Evolutionary conservation across 1,284 basidiomycete genomes (phyloP).

Genomic region (Thelephora terrestris): DNA sequence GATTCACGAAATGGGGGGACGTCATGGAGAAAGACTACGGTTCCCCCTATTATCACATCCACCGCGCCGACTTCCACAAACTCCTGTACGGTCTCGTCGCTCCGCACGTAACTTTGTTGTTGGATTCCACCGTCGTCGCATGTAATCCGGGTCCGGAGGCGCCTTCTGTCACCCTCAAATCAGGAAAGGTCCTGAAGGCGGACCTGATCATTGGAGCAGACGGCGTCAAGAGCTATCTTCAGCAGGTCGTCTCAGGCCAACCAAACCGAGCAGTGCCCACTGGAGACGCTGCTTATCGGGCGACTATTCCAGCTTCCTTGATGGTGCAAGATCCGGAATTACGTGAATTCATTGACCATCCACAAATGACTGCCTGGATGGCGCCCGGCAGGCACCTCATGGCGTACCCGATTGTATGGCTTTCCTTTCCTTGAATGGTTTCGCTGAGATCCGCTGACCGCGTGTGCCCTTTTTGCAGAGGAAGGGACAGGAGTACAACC

Average conservation of each 20-base stretch:
- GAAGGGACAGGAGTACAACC: constrained; percentile 30
- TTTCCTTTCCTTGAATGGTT: background rate
- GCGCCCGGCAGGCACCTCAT: constrained; percentile 31
- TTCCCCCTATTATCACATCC: constrained; percentile 37
- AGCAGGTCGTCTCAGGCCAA: constrained; percentile 32
- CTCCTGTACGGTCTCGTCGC: constrained; percentile 39
- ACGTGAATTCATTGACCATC: constrained; percentile 26
- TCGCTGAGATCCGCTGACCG: constrained; percentile 1
- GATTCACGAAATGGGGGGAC: constrained; percentile 30
- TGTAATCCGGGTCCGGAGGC: constrained; percentile 28
- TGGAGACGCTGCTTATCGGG: constrained; percentile 43
- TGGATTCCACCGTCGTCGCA: constrained; percentile 31
- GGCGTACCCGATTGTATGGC: constrained; percentile 32
- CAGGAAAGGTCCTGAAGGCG: constrained; percentile 27
- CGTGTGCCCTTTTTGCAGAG: constrained; percentile 17
- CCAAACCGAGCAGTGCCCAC: constrained; percentile 29
- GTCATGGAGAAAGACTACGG: constrained; percentile 28
- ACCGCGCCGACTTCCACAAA: constrained; percentile 50
- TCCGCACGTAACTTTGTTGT: constrained; percentile 35
- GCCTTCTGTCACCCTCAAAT: constrained; percentile 26
- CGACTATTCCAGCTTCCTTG: constrained; percentile 34
- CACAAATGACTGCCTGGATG: constrained; percentile 36
- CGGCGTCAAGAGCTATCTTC: constrained; percentile 40
- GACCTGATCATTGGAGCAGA: constrained; percentile 37
- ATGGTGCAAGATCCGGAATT: constrained; percentile 43